Evolutionary conservation across 129 eudicot species (phyloP).

Genomic region (Ambrosia artemisiifolia): DNA sequence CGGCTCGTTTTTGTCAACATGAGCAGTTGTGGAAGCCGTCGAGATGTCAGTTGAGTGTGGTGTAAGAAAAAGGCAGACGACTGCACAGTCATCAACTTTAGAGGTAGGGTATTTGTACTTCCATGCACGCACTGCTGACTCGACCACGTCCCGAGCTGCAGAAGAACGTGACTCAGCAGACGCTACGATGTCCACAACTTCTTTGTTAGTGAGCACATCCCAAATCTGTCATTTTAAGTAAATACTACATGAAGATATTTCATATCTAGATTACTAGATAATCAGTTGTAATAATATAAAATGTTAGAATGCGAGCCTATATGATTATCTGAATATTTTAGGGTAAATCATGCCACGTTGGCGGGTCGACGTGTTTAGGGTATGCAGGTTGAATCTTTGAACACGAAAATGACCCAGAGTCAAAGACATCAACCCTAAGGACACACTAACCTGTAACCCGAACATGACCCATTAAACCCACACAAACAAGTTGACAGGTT

Average conservation of each 20-base stretch:
- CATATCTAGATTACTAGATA: not conserved
- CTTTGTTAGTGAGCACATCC: constrained; percentile 85
- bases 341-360: too few species aligned
- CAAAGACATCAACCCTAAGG: too few species aligned
- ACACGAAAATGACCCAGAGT: too few species aligned
- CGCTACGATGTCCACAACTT: constrained; percentile 65
- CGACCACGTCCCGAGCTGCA: constrained; percentile 75
- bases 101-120: constrained; percentile 75
- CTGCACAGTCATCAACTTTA: constrained; percentile 92
- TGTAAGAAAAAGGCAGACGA: constrained; percentile 77
- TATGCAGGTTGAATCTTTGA: not conserved
- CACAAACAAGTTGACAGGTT: too few species aligned
- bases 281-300: too few species aligned
- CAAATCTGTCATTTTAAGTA: constrained; percentile 51
- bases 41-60: constrained; percentile 29
- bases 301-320: too few species aligned
- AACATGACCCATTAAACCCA: too few species aligned
- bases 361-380: too few species aligned
- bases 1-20: constrained; percentile 25
- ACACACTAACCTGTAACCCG: too few species aligned
- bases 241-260: not conserved
- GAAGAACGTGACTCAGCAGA: constrained; percentile 51
- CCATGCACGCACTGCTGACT: constrained; percentile 87
- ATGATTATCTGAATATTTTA: too few species aligned
- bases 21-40: constrained; percentile 33